These are phyloP conservation scores for Candida odintsovae DNA, from an alignment of 805 yeast species.

Conservation along the genomic window DNA sequence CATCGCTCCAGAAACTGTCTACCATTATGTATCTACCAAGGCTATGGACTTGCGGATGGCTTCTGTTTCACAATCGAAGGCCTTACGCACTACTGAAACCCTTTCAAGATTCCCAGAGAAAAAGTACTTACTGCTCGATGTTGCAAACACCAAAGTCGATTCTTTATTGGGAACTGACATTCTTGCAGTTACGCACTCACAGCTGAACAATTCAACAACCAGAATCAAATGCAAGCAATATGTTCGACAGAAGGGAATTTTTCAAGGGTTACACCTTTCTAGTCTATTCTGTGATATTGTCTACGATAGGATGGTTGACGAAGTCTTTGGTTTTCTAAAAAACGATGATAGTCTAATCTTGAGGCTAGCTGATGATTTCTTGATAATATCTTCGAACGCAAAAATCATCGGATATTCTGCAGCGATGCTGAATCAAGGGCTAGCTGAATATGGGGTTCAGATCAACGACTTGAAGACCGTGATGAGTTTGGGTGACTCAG, in stretches of 20 bases:
- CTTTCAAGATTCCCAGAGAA: background rate
- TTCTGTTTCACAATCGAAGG: constrained; percentile 28
- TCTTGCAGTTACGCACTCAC: constrained; percentile 39
- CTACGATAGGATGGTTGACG: constrained; percentile 53
- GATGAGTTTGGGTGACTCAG: constrained; percentile 17
- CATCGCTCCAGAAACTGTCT: constrained; percentile 20
- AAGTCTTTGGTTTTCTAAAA: constrained; percentile 18
- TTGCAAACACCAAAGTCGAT: constrained; percentile 1
- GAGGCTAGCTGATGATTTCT: constrained; percentile 80
- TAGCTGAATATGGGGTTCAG: constrained; percentile 27
- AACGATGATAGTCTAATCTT: constrained; percentile 35
- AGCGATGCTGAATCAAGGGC: constrained; percentile 28
- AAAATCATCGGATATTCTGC: constrained; percentile 26
- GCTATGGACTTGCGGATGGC: constrained; percentile 18
- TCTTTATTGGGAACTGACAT: constrained; percentile 40
- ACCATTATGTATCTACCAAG: constrained; percentile 3
- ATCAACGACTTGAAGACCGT: constrained; percentile 35
- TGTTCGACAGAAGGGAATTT: constrained; percentile 62
- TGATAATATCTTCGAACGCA: constrained; percentile 50
- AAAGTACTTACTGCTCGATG: background rate
- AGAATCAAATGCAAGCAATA: constrained; percentile 32
- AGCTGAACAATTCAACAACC: constrained; percentile 46
- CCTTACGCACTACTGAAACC: background rate
- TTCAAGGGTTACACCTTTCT: constrained; percentile 81
- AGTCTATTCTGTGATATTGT: constrained; percentile 68